Conservation (phyloP, 441 rosid species). For the Metrosideros polymorpha region DNA sequence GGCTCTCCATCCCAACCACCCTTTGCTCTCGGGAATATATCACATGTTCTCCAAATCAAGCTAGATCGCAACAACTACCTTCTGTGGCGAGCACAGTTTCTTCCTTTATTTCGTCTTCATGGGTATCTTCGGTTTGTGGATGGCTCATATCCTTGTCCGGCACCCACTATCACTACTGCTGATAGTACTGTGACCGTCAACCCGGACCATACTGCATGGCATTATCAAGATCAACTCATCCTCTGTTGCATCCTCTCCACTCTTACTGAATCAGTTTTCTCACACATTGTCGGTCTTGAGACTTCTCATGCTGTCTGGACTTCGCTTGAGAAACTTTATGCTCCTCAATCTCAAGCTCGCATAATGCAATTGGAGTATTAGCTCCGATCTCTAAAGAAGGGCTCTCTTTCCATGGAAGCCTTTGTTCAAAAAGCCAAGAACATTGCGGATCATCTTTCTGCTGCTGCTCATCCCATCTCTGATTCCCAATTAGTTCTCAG, state of each 20-base stretch:
- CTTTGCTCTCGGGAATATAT: background rate
- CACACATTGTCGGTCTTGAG: background rate
- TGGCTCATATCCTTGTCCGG: background rate
- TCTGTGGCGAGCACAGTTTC: background rate
- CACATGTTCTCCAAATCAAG: background rate
- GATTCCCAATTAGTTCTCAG: background rate
- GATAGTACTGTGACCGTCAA: background rate
- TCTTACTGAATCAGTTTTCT: background rate
- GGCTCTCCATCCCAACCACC: background rate
- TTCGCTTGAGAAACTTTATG: background rate
- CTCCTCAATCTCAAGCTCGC: too few species aligned
- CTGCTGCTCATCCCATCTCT: background rate
- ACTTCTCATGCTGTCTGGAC: background rate
- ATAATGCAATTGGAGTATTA: background rate
- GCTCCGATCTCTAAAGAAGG: background rate
- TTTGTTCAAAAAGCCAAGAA: background rate
- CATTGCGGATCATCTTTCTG: background rate
- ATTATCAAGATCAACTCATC: background rate
- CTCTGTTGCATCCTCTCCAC: background rate
- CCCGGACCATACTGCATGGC: accelerated
- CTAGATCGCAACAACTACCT: background rate
- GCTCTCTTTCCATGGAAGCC: too few species aligned
- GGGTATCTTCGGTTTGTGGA: background rate
- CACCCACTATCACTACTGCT: accelerated
- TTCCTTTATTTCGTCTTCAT: background rate